These are phyloP conservation scores for Falciphora oryzae DNA, from an alignment of 2,329 filamentous ascomycete genomes.

Conservation along the genomic window DNA sequence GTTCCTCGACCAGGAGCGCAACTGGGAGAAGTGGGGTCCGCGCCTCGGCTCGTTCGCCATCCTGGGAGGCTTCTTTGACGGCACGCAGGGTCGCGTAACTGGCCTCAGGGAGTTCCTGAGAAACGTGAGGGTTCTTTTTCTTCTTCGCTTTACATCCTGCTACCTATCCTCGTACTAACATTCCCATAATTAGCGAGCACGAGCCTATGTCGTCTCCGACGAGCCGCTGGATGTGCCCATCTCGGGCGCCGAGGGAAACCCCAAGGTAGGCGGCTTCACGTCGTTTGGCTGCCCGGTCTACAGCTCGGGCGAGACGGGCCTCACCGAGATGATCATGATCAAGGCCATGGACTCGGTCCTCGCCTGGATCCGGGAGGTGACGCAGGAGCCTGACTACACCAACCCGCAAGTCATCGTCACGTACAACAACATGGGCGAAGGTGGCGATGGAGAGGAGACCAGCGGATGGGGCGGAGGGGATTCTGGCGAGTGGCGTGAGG, in stretches of 20 bases:
- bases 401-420: slow-evolving; percentile 20
- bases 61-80: slow-evolving; percentile 40
- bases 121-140: slow-evolving; percentile 33
- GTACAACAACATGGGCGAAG: slow-evolving; percentile 14
- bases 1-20: slow-evolving; percentile 52
- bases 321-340: slow-evolving; percentile 60
- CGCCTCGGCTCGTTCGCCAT: slow-evolving; percentile 44
- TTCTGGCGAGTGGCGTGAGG: neutral
- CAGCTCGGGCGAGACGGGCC: slow-evolving; percentile 60
- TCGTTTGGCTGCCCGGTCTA: slow-evolving; percentile 60
- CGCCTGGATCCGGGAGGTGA: slow-evolving; percentile 22
- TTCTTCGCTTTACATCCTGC: slow-evolving; percentile 3
- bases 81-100: slow-evolving; percentile 33
- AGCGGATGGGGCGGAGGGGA: neutral
- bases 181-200: slow-evolving; percentile 40
- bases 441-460: neutral
- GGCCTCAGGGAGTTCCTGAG: slow-evolving; percentile 44
- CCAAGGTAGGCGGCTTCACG: slow-evolving; percentile 30
- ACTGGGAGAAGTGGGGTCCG: slow-evolving; percentile 39
- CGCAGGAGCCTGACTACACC: slow-evolving; percentile 17
- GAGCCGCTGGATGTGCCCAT: slow-evolving; percentile 48
- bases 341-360: slow-evolving; percentile 22
- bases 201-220: slow-evolving; percentile 53
- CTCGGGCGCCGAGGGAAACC: slow-evolving; percentile 44
- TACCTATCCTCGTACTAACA: slow-evolving; percentile 19